Evolutionary conservation across 306 rosid genomes (phyloP).

Genomic region (Lotus japonicus): DNA sequence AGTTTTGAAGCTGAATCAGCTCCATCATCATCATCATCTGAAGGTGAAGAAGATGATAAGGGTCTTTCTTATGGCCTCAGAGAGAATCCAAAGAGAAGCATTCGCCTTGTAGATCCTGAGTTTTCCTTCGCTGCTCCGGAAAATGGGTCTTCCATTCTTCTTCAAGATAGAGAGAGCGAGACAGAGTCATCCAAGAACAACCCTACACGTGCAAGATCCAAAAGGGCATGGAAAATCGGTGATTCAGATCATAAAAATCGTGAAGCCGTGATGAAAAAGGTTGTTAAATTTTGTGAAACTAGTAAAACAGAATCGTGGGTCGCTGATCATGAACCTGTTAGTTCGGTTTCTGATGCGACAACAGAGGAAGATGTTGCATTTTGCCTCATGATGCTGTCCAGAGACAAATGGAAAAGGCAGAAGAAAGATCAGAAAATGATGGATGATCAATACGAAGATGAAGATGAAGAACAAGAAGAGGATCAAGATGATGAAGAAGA

Average conservation of each 20-base stretch:
- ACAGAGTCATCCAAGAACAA: conserved; percentile 73
- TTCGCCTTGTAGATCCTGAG: conserved; percentile 65
- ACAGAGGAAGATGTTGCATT: conserved; percentile 78
- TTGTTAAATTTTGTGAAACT: background rate
- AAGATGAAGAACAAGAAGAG: background rate
- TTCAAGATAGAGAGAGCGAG: conserved; percentile 88
- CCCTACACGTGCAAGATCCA: conserved; percentile 63
- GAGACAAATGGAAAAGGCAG: conserved; percentile 66
- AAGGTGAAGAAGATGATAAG: conserved; percentile 36
- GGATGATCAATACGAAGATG: background rate
- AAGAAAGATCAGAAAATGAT: background rate
- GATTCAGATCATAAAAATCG: background rate
- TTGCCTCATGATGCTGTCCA: conserved; percentile 81
- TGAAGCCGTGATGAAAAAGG: conserved; percentile 17
- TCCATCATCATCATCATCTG: conserved; percentile 32
- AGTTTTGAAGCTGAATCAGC: conserved; percentile 51
- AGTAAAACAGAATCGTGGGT: conserved; percentile 34
- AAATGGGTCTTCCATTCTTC: conserved; percentile 61
- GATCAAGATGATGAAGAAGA: conserved; percentile 17
- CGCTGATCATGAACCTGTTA: conserved; percentile 49
- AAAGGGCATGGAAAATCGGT: conserved; percentile 43
- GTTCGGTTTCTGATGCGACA: conserved; percentile 72
- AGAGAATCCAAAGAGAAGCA: conserved; percentile 74
- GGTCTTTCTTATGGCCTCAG: conserved; percentile 40
- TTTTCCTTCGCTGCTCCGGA: conserved; percentile 40